Conservation (phyloP, 257 asterid genomes). For the Coffea eugenioides region DNA sequence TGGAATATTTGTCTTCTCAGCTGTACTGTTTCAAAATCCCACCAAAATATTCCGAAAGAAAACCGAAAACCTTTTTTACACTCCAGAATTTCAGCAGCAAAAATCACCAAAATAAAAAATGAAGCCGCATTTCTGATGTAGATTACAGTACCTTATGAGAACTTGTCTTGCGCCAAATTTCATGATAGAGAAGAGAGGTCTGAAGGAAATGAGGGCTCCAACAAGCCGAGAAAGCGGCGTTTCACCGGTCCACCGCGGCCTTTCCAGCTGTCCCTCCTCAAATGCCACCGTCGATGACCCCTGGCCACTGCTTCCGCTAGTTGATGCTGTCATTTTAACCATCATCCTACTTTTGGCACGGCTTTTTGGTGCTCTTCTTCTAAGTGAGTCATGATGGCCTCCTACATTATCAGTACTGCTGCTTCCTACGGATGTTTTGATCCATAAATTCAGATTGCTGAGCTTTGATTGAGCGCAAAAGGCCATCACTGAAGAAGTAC, state of each 20-base stretch:
- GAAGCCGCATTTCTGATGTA: neutral
- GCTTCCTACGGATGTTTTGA: slow-evolving; percentile 18
- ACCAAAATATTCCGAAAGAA: neutral
- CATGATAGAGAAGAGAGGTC: slow-evolving; percentile 72
- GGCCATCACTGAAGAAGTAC: slow-evolving; percentile 35
- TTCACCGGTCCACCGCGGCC: slow-evolving; percentile 87
- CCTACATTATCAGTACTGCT: slow-evolving; percentile 7
- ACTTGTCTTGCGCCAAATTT: slow-evolving; percentile 93
- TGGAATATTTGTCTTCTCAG: slow-evolving; percentile 85
- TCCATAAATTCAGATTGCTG: slow-evolving; percentile 23
- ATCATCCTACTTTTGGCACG: neutral
- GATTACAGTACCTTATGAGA: slow-evolving; percentile 51
- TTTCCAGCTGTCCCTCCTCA: slow-evolving; percentile 78
- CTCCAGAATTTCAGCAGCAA: neutral
- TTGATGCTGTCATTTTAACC: slow-evolving; percentile 33
- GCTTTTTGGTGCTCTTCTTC: slow-evolving; percentile 29
- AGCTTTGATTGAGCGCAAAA: slow-evolving; percentile 44
- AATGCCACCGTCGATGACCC: slow-evolving; percentile 25
- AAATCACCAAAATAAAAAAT: neutral
- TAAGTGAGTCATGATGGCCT: slow-evolving; percentile 21
- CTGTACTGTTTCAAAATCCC: slow-evolving; percentile 67
- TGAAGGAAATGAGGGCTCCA: slow-evolving; percentile 72
- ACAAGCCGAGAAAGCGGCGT: slow-evolving; percentile 83
- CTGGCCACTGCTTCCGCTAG: slow-evolving; percentile 32
- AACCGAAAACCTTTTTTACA: neutral